These are phyloP conservation scores for Elongisporangium senticosum DNA, from an alignment of 352 stramenopile genomes.

Conservation along the genomic window DNA sequence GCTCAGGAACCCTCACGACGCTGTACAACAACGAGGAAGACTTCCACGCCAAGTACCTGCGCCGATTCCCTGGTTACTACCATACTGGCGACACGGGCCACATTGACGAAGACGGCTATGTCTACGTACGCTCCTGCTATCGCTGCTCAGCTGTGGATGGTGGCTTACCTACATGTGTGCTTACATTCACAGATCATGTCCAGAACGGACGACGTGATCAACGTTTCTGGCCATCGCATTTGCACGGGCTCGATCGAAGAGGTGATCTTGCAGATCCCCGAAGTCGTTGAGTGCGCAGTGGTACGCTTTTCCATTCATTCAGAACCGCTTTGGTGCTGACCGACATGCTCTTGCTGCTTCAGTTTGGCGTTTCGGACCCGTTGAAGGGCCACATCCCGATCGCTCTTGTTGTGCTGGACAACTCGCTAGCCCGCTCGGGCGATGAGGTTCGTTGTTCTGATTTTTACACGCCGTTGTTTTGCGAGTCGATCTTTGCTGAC, in stretches of 20 bases:
- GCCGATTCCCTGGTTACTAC: conserved; percentile 85
- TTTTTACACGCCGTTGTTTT: conserved; percentile 2
- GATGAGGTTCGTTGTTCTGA: conserved; percentile 15
- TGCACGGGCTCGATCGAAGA: conserved; percentile 88
- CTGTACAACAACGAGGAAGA: conserved; percentile 84
- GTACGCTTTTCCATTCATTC: conserved; percentile 17
- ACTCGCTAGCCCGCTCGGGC: conserved; percentile 23
- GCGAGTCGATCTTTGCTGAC: background rate
- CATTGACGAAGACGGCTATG: conserved; percentile 88
- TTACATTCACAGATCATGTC: conserved; percentile 68
- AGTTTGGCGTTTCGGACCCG: conserved; percentile 38
- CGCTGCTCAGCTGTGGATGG: background rate
- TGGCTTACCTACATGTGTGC: background rate
- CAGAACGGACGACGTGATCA: conserved; percentile 90
- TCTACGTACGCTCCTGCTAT: conserved; percentile 43
- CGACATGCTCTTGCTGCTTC: conserved; percentile 6
- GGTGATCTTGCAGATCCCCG: conserved; percentile 72
- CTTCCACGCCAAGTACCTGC: conserved; percentile 80
- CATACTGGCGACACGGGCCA: conserved; percentile 83
- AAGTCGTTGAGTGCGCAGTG: conserved; percentile 87
- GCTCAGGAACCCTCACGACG: conserved; percentile 58
- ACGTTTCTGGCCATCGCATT: conserved; percentile 84
- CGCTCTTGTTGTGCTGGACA: conserved; percentile 40
- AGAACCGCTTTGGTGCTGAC: background rate
- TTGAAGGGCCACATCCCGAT: conserved; percentile 44